These are phyloP conservation scores for Termitomyces sp. DNA, from an alignment of 1,284 basidiomycete species.

Conservation along the genomic window DNA sequence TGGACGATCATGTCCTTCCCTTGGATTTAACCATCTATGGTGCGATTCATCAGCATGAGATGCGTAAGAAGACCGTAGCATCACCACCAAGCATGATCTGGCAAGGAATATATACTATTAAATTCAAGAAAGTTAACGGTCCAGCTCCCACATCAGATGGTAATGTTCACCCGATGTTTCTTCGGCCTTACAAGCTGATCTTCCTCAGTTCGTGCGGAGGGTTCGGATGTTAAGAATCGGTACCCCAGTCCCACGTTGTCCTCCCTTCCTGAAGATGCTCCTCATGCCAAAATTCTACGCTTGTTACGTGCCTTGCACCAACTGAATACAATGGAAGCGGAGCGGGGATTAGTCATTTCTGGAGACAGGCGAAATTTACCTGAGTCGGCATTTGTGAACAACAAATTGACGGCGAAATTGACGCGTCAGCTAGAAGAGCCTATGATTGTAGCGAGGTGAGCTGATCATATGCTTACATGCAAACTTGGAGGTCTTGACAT, in stretches of 20 bases:
- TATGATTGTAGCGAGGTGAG: conserved; percentile 94
- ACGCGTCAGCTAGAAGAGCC: conserved; percentile 98
- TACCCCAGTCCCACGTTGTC: conserved; percentile 61
- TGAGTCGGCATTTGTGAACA: conserved; percentile 91
- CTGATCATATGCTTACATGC: conserved; percentile 1
- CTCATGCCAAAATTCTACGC: conserved; percentile 88
- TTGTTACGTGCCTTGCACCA: conserved; percentile 85
- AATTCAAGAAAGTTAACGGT: conserved; percentile 89
- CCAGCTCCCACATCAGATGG: conserved; percentile 63
- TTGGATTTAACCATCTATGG: conserved; percentile 94
- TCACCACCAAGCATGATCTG: conserved; percentile 73
- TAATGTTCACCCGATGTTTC: conserved; percentile 29
- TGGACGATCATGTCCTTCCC: conserved; percentile 81
- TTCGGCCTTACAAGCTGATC: not conserved
- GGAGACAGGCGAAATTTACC: conserved; percentile 53
- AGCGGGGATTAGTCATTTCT: conserved; percentile 45
- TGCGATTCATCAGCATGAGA: conserved; percentile 87
- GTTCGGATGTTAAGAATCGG: conserved; percentile 44
- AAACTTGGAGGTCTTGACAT: not conserved
- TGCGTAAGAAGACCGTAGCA: conserved; percentile 59
- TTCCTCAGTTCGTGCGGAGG: conserved; percentile 33
- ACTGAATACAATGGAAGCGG: conserved; percentile 62
- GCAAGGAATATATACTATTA: conserved; percentile 87
- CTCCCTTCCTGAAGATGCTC: conserved; percentile 79
- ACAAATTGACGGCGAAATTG: conserved; percentile 96